These are phyloP conservation scores for Fistulifera pelliculosa DNA, from an alignment of 108 stramenopile species.

Conservation along the genomic window DNA sequence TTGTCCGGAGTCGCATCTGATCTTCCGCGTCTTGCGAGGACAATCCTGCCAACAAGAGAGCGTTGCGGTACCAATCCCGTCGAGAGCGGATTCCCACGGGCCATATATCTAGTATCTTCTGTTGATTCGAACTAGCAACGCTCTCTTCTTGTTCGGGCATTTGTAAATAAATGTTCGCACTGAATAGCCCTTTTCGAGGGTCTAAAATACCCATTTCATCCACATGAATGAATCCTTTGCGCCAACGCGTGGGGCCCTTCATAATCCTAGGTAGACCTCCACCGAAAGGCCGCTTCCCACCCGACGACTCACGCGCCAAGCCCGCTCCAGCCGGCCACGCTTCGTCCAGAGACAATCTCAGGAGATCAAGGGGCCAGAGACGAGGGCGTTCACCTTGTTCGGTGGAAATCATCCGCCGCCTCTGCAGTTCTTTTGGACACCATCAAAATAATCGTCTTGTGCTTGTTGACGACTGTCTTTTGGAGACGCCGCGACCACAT, in stretches of 20 bases:
- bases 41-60: conserved; percentile 51
- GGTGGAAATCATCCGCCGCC: conserved; percentile 20
- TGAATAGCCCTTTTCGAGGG: conserved; percentile 60
- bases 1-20: conserved; percentile 45
- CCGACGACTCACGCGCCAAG: conserved; percentile 34
- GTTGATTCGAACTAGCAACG: conserved; percentile 13
- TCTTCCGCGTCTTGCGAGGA: conserved; percentile 66
- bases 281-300: conserved; percentile 32
- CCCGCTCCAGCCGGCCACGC: conserved; percentile 58
- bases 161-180: conserved; percentile 88
- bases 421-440: conserved; percentile 54
- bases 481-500: conserved; percentile 65
- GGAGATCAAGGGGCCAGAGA: conserved; percentile 73
- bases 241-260: conserved; percentile 88
- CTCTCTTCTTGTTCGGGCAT: conserved; percentile 29
- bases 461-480: conserved; percentile 17
- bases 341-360: conserved; percentile 73
- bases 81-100: conserved; percentile 55
- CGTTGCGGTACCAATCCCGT: conserved; percentile 83
- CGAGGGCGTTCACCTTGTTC: neutral
- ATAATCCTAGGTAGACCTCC: conserved; percentile 84
- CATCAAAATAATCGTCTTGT: conserved; percentile 55
- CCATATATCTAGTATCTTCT: conserved; percentile 57
- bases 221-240: conserved; percentile 82
- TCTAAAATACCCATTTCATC: conserved; percentile 81